Conservation (phyloP, 2,329 filamentous ascomycete genomes). For the Aspergillaceae sp. region DNA sequence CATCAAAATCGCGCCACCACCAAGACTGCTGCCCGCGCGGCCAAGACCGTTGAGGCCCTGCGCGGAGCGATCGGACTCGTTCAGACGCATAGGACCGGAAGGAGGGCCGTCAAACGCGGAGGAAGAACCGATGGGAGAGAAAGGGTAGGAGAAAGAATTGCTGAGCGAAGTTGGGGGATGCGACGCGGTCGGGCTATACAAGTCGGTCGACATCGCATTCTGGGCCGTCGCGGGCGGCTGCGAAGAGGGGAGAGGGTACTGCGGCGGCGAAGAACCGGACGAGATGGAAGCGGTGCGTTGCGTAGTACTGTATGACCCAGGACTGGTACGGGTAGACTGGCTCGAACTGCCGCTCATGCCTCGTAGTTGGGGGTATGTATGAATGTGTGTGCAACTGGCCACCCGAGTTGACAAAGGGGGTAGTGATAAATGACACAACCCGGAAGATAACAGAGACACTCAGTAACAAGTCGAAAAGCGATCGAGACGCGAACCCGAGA, state of each 20-base stretch:
- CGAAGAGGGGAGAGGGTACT: conserved; percentile 24
- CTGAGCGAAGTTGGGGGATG: conserved; percentile 28
- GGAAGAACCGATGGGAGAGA: conserved; percentile 31
- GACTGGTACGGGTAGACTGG: conserved; percentile 35
- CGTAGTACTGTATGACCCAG: conserved; percentile 31
- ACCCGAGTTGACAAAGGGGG: not conserved
- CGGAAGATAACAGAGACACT: no score
- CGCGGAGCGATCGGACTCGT: conserved; percentile 27
- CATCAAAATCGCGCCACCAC: conserved; percentile 43
- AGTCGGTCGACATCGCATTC: conserved; percentile 38
- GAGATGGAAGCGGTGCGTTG: conserved; percentile 33
- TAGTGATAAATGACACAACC: conserved; percentile 1
- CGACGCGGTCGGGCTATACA: conserved; percentile 32
- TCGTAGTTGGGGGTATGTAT: conserved; percentile 12
- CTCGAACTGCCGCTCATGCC: conserved; percentile 36
- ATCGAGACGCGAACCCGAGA: not conserved
- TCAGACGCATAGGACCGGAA: conserved; percentile 26
- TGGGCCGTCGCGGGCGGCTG: conserved; percentile 31
- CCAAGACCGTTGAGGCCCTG: conserved; percentile 29
- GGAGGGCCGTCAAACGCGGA: conserved; percentile 27
- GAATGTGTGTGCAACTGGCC: not conserved
- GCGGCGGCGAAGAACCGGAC: conserved; percentile 31
- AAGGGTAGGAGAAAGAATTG: conserved; percentile 28
- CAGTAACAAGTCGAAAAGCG: not conserved
- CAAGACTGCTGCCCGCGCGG: conserved; percentile 20